Evolutionary conservation across 257 asterid species (phyloP).

Genomic region (Dorcoceras hygrometricum): DNA sequence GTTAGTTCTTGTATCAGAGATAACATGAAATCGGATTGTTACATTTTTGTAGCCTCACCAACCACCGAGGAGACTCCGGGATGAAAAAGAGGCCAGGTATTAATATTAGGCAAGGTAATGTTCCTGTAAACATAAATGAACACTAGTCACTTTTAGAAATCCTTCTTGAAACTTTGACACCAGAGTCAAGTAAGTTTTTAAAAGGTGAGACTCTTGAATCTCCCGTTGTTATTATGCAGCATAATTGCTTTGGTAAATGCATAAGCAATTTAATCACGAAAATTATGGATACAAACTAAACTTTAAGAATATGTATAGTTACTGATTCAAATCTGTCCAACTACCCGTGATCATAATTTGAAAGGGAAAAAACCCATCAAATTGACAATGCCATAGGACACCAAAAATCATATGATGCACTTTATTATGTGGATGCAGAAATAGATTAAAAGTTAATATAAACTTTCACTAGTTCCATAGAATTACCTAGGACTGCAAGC

Average conservation of each 20-base stretch:
- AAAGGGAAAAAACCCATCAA: neutral
- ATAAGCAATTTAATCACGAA: neutral
- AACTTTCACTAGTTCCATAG: constrained; percentile 13
- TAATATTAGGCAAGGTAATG: constrained; percentile 49
- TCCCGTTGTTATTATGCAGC: neutral
- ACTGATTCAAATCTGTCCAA: no score
- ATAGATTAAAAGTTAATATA: neutral
- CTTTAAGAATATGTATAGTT: no score
- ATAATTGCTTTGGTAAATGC: constrained; percentile 1
- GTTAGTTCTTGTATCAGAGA: constrained; percentile 21
- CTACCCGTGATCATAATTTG: neutral
- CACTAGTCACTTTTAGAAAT: neutral
- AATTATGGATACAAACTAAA: neutral
- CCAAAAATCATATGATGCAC: neutral
- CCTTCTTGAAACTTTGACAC: neutral
- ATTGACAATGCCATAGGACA: neutral
- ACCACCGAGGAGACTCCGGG: constrained; percentile 96
- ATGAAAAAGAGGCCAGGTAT: no score
- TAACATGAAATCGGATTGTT: neutral
- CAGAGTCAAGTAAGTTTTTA: neutral
- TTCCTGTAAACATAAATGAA: constrained; percentile 35
- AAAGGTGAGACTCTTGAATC: neutral
- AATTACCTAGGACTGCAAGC: constrained; percentile 87
- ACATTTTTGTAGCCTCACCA: constrained; percentile 57
- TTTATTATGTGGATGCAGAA: no score